Evolutionary conservation across 2,329 filamentous ascomycete species (phyloP).

Genomic region (Stemphylium vesicarium): DNA sequence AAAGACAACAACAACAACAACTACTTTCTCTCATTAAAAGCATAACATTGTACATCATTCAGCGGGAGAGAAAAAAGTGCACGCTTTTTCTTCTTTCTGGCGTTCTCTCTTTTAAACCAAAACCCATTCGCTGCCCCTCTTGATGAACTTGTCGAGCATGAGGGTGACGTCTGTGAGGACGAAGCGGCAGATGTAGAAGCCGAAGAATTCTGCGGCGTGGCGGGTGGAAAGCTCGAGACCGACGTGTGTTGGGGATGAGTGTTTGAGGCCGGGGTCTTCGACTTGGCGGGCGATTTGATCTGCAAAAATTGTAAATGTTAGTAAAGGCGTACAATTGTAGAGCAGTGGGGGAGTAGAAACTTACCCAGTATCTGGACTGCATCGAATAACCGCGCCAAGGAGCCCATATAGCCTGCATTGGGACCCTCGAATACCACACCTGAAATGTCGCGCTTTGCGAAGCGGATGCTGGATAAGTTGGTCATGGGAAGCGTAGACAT

Average conservation of each 20-base stretch:
- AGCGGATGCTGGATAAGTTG: conserved; percentile 75
- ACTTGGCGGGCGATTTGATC: conserved; percentile 97
- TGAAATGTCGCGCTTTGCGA: conserved; percentile 73
- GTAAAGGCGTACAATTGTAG: not conserved
- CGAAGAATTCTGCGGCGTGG: conserved; percentile 96
- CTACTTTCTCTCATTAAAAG: not conserved
- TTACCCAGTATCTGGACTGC: conserved; percentile 90
- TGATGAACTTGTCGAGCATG: conserved; percentile 95
- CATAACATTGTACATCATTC: too few species aligned
- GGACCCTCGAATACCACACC: conserved; percentile 79
- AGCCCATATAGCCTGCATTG: conserved; percentile 88
- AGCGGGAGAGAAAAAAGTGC: not conserved
- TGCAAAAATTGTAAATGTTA: conserved; percentile 46
- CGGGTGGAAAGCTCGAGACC: conserved; percentile 91
- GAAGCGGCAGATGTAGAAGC: conserved; percentile 94
- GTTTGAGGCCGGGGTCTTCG: conserved; percentile 89
- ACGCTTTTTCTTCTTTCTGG: not conserved
- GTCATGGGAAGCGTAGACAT: conserved; percentile 65
- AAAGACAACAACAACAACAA: not conserved
- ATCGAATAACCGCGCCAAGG: conserved; percentile 88
- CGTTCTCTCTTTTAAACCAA: conserved; percentile 51
- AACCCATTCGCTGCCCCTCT: conserved; percentile 96
- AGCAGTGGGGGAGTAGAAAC: conserved; percentile 37
- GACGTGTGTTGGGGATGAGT: conserved; percentile 92
- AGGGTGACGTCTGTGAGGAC: conserved; percentile 83